These are phyloP conservation scores for Lichenothelia convexa DNA, from an alignment of 495 filamentous ascomycete genomes.

Conservation along the genomic window DNA sequence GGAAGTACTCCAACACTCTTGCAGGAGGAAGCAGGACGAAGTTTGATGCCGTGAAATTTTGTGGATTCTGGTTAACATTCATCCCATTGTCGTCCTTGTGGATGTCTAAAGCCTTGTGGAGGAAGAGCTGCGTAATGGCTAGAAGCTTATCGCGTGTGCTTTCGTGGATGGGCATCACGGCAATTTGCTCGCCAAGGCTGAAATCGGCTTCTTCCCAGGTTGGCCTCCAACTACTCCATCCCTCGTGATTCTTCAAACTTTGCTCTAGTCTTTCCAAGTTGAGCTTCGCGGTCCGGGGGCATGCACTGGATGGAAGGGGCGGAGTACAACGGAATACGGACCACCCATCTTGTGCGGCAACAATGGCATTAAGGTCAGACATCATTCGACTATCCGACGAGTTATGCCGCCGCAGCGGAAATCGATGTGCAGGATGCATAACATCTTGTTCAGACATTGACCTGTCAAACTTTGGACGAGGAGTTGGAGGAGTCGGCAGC, in stretches of 20 bases:
- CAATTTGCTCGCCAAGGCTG: slow-evolving; percentile 28
- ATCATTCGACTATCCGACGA: slow-evolving; percentile 17
- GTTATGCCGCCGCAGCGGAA: slow-evolving; percentile 4
- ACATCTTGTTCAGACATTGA: slow-evolving; percentile 18
- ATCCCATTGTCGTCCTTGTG: slow-evolving; percentile 28
- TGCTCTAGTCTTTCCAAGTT: slow-evolving; percentile 40
- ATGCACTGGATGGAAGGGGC: slow-evolving; percentile 28
- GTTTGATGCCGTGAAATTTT: slow-evolving; percentile 26
- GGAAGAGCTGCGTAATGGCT: slow-evolving; percentile 42
- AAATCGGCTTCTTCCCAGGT: slow-evolving; percentile 29
- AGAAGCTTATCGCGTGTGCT: slow-evolving; percentile 42
- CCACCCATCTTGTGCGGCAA: slow-evolving; percentile 37
- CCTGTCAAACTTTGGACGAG: slow-evolving; percentile 19
- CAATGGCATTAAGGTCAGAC: slow-evolving; percentile 31
- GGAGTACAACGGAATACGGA: slow-evolving; percentile 38
- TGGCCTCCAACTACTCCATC: slow-evolving; percentile 29
- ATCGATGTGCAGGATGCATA: slow-evolving; percentile 14
- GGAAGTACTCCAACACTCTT: slow-evolving; percentile 39
- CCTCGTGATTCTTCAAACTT: slow-evolving; percentile 22
- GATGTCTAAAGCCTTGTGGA: slow-evolving; percentile 43
- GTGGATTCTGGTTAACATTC: slow-evolving; percentile 16
- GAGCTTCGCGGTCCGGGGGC: slow-evolving; percentile 36
- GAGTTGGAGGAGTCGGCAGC: slow-evolving; percentile 15
- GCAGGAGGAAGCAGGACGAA: slow-evolving; percentile 40
- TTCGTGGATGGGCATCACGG: slow-evolving; percentile 21